Percentiles rank a stretch among this genome's conserved stretches.
Conservation (phyloP, 495 filamentous ascomycete genomes). For the Peziza echinospora region DNA sequence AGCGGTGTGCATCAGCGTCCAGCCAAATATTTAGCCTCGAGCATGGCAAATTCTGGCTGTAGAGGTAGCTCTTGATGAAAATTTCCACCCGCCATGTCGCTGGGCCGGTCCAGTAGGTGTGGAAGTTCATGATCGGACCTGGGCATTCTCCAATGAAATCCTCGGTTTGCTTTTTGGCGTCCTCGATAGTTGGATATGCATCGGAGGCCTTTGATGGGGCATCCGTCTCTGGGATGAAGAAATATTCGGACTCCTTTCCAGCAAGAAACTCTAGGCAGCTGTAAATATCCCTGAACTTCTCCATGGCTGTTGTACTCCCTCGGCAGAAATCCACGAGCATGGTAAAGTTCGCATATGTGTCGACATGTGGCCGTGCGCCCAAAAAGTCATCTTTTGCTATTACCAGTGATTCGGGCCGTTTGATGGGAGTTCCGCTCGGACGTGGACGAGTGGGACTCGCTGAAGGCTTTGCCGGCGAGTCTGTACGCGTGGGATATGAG, state of each 20-base stretch:
- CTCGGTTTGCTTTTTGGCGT: constrained; percentile 9
- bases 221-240: constrained; percentile 23
- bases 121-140: constrained; percentile 33
- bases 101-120: constrained; percentile 37
- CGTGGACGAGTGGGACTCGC: constrained; percentile 7
- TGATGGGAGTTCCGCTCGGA: not conserved
- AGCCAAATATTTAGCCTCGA: constrained; percentile 33
- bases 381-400: constrained; percentile 28
- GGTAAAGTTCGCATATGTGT: constrained; percentile 31
- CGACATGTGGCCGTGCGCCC: constrained; percentile 27
- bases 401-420: not conserved
- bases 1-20: constrained; percentile 28
- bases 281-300: constrained; percentile 33
- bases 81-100: constrained; percentile 36
- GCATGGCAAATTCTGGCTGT: constrained; percentile 35
- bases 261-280: constrained; percentile 31
- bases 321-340: constrained; percentile 29
- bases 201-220: constrained; percentile 15
- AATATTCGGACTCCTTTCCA: constrained; percentile 27
- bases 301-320: constrained; percentile 27
- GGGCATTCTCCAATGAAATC: constrained; percentile 26
- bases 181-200: constrained; percentile 16
- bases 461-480: too few relatives aligned
- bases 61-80: constrained; percentile 35
- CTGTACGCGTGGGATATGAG: too few relatives aligned